phyloP scores from a whole-genome alignment of 306 rosid genomes.

The Spatholobus suberectus region DNA sequence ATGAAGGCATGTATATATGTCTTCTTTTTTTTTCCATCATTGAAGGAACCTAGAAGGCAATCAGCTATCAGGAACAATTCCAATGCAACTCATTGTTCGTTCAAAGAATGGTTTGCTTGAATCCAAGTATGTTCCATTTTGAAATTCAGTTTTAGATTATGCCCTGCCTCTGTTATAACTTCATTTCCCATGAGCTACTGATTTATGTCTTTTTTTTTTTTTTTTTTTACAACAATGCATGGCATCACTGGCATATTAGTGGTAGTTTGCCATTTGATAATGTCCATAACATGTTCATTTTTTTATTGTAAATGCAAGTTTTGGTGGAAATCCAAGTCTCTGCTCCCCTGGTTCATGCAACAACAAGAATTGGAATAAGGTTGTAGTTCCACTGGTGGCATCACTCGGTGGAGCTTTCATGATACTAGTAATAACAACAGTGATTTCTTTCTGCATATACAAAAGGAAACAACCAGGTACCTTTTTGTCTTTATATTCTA shows the following conservation, averaged over 20 bases:
- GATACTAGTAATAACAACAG: conserved; percentile 33
- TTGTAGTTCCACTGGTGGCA: conserved; percentile 53
- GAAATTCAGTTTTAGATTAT: conserved; percentile 12
- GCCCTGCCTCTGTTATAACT: not conserved
- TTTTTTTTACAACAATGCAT: not conserved
- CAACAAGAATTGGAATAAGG: conserved; percentile 19
- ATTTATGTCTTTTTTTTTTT: not conserved
- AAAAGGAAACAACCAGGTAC: conserved; percentile 39
- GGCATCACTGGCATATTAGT: not conserved
- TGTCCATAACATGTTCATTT: not conserved
- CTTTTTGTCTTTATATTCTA: not conserved
- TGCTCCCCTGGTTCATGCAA: conserved; percentile 55
- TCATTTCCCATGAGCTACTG: not conserved
- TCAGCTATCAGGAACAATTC: conserved; percentile 50
- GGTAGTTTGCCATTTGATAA: not conserved
- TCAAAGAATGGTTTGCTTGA: conserved; percentile 36
- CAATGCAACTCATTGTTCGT: conserved; percentile 31
- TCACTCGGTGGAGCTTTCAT: conserved; percentile 57
- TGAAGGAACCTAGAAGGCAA: conserved; percentile 52
- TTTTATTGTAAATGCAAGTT: conserved; percentile 42
- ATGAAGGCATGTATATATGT: not conserved
- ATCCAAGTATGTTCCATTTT: conserved; percentile 39
- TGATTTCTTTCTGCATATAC: conserved; percentile 33
- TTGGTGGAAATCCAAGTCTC: conserved; percentile 54
- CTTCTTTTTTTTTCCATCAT: not conserved